These are phyloP conservation scores for Suaeda aralocaspica DNA, from an alignment of 148 eudicot genomes.

Conservation along the genomic window DNA sequence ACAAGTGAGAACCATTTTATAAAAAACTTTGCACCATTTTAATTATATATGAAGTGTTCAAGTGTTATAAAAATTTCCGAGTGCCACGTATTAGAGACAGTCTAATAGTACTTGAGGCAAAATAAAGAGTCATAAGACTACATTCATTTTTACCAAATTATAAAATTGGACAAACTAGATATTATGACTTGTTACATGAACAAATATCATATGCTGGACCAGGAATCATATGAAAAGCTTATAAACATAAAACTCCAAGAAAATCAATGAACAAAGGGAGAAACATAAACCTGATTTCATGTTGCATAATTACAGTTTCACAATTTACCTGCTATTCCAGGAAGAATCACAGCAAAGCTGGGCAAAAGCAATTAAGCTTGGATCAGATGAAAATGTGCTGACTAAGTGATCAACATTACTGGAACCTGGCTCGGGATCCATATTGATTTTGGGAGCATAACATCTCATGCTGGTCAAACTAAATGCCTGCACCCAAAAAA, in stretches of 20 bases:
- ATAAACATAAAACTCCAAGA: not conserved
- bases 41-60: no score
- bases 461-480: constrained; percentile 57
- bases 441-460: constrained; percentile 30
- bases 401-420: constrained; percentile 78
- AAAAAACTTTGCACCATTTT: no score
- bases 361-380: constrained; percentile 94
- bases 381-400: constrained; percentile 94
- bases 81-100: not conserved
- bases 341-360: constrained; percentile 83
- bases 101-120: no score
- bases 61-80: no score
- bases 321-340: constrained; percentile 65
- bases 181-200: no score
- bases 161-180: no score
- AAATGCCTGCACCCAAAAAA: constrained; percentile 80
- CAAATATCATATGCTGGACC: no score
- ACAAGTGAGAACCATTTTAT: no score
- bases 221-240: no score
- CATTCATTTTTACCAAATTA: no score
- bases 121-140: no score
- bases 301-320: not conserved
- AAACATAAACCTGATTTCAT: not conserved
- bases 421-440: constrained; percentile 39
- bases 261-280: not conserved